Evolutionary conservation across 2,329 filamentous ascomycete species (phyloP).

Genomic region (Aspergillus puulaauensis): DNA sequence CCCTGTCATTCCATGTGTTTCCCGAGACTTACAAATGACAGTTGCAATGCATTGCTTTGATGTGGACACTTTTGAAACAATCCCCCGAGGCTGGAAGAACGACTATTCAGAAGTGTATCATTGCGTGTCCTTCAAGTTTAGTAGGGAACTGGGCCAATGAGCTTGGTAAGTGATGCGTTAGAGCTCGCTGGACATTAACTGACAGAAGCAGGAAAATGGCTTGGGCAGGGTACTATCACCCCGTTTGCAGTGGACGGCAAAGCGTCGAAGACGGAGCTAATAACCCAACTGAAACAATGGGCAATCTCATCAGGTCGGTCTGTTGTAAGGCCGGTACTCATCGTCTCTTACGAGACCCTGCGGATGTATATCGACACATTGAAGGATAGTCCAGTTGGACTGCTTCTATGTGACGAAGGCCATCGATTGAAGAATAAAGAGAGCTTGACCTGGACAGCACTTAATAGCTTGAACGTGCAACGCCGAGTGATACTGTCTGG

Average conservation of each 20-base stretch:
- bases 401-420: conserved; percentile 94
- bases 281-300: conserved; percentile 89
- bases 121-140: conserved; percentile 93
- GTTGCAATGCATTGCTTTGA: conserved; percentile 89
- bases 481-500: conserved; percentile 92
- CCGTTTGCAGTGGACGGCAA: conserved; percentile 98
- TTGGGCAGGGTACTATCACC: conserved; percentile 83
- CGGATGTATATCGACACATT: conserved; percentile 88
- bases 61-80: conserved; percentile 97
- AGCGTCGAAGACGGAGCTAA: conserved; percentile 90
- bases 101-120: conserved; percentile 94
- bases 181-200: conserved; percentile 11
- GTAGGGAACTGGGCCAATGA: conserved; percentile 99
- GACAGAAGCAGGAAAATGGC: conserved; percentile 70
- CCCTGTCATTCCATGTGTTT: neutral
- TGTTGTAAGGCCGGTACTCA: conserved; percentile 88
- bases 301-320: conserved; percentile 85
- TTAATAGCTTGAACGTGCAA: conserved; percentile 87
- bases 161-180: conserved; percentile 48
- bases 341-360: conserved; percentile 96
- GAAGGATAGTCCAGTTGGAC: conserved; percentile 82
- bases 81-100: conserved; percentile 91
- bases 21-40: conserved; percentile 27
- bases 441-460: conserved; percentile 87
- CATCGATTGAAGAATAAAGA: conserved; percentile 97